phyloP scores from a whole-genome alignment of 129 eudicot genomes.

The Arctium minus region DNA sequence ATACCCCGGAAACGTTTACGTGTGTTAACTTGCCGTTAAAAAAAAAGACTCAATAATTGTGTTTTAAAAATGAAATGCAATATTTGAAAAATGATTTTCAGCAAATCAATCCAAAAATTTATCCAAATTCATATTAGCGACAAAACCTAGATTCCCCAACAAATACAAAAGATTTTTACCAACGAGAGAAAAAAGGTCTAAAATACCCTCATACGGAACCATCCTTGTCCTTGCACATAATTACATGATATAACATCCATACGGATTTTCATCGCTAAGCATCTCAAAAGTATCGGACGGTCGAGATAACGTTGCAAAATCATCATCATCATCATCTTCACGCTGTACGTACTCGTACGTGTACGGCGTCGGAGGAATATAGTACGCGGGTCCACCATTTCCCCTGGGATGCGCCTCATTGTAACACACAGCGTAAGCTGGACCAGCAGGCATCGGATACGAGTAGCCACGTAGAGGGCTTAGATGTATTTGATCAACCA shows the following conservation, averaged over 20 bases:
- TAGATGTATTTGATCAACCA: slow-evolving; percentile 38
- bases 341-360: slow-evolving; percentile 25
- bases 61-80: no score
- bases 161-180: not conserved
- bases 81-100: no score
- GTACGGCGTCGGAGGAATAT: slow-evolving; percentile 51
- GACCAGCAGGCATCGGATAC: slow-evolving; percentile 36
- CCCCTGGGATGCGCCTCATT: slow-evolving; percentile 49
- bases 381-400: slow-evolving; percentile 43
- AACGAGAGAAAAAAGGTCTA: not conserved
- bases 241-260: slow-evolving; percentile 70
- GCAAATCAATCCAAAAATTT: no score
- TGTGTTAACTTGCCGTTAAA: no score
- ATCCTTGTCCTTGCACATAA: not conserved
- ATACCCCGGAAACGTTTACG: no score
- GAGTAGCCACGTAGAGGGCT: slow-evolving; percentile 48
- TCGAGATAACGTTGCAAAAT: slow-evolving; percentile 18
- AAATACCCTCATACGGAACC: not conserved
- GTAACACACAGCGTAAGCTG: slow-evolving; percentile 53
- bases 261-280: slow-evolving; percentile 86
- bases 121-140: no score
- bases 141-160: no score
- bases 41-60: no score
- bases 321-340: slow-evolving; percentile 13
- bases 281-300: slow-evolving; percentile 61